Evolutionary conservation across 1,284 basidiomycete species (phyloP).

Genomic region (Leccinum griseonigrum): DNA sequence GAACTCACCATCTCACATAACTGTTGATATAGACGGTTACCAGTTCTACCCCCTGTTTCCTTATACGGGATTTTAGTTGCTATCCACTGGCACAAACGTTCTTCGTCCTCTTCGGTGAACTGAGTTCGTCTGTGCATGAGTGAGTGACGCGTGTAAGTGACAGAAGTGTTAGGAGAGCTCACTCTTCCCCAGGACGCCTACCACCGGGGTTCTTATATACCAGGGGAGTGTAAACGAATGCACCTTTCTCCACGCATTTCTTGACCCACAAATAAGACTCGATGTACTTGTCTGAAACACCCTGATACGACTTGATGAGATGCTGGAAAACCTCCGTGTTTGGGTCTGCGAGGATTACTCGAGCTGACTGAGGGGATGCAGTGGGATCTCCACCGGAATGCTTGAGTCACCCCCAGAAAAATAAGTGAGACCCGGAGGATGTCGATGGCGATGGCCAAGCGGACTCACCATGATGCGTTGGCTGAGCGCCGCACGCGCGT

Average conservation of each 20-base stretch:
- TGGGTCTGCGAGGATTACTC: slow-evolving; percentile 73
- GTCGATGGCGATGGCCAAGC: background rate
- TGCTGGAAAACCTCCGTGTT: slow-evolving; percentile 69
- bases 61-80: slow-evolving; percentile 77
- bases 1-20: slow-evolving; percentile 47
- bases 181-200: slow-evolving; percentile 77
- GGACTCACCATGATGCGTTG: slow-evolving; percentile 64
- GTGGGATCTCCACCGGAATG: slow-evolving; percentile 75
- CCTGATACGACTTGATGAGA: slow-evolving; percentile 67
- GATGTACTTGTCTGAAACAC: slow-evolving; percentile 63
- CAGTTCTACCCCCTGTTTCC: slow-evolving; percentile 72
- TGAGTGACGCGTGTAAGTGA: slow-evolving; percentile 2
- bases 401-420: slow-evolving; percentile 34
- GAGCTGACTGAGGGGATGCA: slow-evolving; percentile 61
- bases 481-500: slow-evolving; percentile 59
- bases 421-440: background rate
- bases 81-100: slow-evolving; percentile 70
- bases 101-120: slow-evolving; percentile 72
- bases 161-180: slow-evolving; percentile 22
- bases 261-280: slow-evolving; percentile 80
- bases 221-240: slow-evolving; percentile 62
- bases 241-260: slow-evolving; percentile 67
- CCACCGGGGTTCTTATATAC: slow-evolving; percentile 81
- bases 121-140: slow-evolving; percentile 56
- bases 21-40: slow-evolving; percentile 74